phyloP scores from a whole-genome alignment of 192 early-diverging fungal genomes.

The Coemansia sp. region DNA sequence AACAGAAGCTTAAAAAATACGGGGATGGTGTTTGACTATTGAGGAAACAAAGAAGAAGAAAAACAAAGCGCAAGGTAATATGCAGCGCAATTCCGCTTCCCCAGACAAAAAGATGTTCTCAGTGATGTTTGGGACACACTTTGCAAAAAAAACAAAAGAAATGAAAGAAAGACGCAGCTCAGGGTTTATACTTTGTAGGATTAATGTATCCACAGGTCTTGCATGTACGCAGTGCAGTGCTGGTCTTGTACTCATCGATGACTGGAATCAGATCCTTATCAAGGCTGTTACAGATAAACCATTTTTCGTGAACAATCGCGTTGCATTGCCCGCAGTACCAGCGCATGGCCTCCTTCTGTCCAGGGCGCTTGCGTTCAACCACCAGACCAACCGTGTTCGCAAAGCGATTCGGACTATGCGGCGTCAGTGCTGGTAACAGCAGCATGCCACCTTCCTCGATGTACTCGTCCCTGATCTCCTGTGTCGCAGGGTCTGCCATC shows the following conservation, averaged over 20 bases:
- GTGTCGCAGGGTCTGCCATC: slow-evolving; percentile 68
- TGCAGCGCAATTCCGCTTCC: too few relatives aligned
- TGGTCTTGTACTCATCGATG: slow-evolving; percentile 76
- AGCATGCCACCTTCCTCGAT: slow-evolving; percentile 97
- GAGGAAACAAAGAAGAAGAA: too few relatives aligned
- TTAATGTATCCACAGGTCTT: slow-evolving; percentile 66
- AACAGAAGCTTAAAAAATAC: too few relatives aligned
- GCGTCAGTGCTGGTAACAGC: slow-evolving; percentile 86
- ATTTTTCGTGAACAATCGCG: slow-evolving; percentile 81
- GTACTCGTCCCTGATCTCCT: slow-evolving; percentile 71
- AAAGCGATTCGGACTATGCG: slow-evolving; percentile 93
- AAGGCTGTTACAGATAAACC: slow-evolving; percentile 88
- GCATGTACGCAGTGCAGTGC: slow-evolving; percentile 73
- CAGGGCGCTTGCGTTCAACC: slow-evolving; percentile 81
- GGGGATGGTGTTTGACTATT: too few relatives aligned
- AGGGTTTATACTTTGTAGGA: slow-evolving; percentile 24
- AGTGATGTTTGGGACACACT: too few relatives aligned
- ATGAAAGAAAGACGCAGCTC: not conserved
- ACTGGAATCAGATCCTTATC: slow-evolving; percentile 89
- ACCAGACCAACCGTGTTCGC: slow-evolving; percentile 96
- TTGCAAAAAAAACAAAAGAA: not conserved
- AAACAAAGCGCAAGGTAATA: too few relatives aligned
- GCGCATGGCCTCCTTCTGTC: slow-evolving; percentile 75
- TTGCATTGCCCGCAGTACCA: slow-evolving; percentile 95
- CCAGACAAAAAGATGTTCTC: not conserved